Percentiles rank a stretch among this genome's conserved stretches.
Conservation (phyloP, 2,329 filamentous ascomycete genomes). For the Colletotrichum tofieldiae region DNA sequence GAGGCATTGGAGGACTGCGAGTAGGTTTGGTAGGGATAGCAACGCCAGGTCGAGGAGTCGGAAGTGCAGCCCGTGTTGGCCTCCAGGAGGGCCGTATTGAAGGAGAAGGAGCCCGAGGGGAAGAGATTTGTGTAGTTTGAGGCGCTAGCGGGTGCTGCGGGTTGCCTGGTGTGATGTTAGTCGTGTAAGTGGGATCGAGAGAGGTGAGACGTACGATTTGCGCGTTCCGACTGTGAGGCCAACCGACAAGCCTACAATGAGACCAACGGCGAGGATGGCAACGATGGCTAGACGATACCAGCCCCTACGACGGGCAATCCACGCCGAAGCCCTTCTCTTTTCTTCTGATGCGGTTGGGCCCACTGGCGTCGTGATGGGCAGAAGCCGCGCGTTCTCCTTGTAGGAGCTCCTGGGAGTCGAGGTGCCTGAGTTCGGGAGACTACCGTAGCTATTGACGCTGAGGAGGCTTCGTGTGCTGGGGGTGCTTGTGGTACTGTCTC, state of each 20-base stretch:
- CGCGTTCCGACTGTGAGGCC: constrained; percentile 59
- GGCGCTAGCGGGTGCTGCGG: constrained; percentile 14
- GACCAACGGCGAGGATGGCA: constrained; percentile 49
- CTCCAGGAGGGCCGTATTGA: constrained; percentile 71
- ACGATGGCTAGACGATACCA: constrained; percentile 54
- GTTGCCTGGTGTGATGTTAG: constrained; percentile 17
- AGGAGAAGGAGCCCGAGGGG: constrained; percentile 74
- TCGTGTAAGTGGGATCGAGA: constrained; percentile 23
- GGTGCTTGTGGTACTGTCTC: constrained; percentile 32
- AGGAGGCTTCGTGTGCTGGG: constrained; percentile 15
- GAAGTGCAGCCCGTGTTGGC: constrained; percentile 71
- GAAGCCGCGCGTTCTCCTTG: constrained; percentile 11
- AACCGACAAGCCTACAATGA: constrained; percentile 56
- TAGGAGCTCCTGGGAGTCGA: constrained; percentile 28
- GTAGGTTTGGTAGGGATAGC: constrained; percentile 71
- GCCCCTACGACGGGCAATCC: constrained; percentile 48
- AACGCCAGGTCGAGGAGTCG: constrained; percentile 72
- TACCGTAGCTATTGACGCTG: constrained; percentile 11
- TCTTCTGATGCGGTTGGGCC: neutral
- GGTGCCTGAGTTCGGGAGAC: constrained; percentile 13
- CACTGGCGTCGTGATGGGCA: constrained; percentile 25
- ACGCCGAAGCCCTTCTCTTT: constrained; percentile 35
- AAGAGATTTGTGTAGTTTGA: constrained; percentile 56
- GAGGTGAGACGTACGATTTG: constrained; percentile 50
- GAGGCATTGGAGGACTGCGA: constrained; percentile 51